These are phyloP conservation scores for Cladosporium phlei DNA, from an alignment of 2,329 filamentous ascomycete species.

Conservation along the genomic window DNA sequence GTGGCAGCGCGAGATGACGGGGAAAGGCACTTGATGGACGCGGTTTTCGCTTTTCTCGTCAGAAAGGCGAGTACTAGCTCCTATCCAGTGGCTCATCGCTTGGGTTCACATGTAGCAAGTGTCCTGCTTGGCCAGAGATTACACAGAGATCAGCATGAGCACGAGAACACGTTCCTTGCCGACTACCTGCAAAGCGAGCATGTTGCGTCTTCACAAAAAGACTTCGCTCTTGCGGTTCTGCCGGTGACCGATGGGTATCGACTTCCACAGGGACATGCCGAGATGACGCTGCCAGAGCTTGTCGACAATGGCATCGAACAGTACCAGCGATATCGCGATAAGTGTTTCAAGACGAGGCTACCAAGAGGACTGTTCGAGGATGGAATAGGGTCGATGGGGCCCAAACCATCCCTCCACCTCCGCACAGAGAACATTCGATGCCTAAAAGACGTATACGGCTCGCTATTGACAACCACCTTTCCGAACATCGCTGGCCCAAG, in stretches of 20 bases:
- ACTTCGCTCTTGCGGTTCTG: background rate
- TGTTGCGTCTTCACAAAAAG: background rate
- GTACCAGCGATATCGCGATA: background rate
- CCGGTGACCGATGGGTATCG: background rate
- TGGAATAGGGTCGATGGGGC: background rate
- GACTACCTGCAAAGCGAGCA: background rate
- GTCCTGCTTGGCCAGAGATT: background rate
- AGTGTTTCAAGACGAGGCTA: background rate
- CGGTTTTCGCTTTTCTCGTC: no score
- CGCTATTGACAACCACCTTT: no score
- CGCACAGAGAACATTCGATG: background rate
- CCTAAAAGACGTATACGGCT: background rate
- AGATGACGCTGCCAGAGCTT: background rate
- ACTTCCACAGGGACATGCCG: background rate
- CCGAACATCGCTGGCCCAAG: no score
- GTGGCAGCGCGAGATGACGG: no score
- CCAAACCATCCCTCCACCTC: background rate
- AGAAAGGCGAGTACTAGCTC: no score
- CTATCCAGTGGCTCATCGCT: no score
- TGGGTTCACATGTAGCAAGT: background rate
- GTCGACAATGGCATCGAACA: background rate
- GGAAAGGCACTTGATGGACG: no score
- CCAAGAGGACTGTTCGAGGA: background rate
- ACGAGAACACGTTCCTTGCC: background rate
- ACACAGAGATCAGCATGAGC: background rate